Base-by-base conservation (phyloP, 805 yeast species). In the Candida pseudoglaebosa region DNA sequence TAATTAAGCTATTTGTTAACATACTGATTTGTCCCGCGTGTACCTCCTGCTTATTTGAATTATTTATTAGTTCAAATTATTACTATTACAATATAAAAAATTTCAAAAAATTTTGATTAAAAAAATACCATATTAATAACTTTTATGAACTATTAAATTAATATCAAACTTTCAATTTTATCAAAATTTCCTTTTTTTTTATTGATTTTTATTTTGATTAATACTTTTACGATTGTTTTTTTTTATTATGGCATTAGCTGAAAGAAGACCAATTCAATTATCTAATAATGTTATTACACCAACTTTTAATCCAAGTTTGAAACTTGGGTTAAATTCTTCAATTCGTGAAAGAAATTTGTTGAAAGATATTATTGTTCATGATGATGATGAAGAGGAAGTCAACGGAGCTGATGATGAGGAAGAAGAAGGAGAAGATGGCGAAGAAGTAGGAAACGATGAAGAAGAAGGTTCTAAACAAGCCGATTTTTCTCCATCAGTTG, bases 181-280 rank as follows among this genome's bases (percentile, higher is more conserved):
- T 13, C 15, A 26, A 26, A 26, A 10, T 26, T 13, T 10, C 29
- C 9, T 33, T 22, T 33, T 16, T 26, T 34, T 34, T 34, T 24
- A 21, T 34, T 16, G 14, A 32, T 20, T 36, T 19, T 35, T 15
- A 24, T 15, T 22, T 10, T 26, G 29, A 26, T 26, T 26, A 26
- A 10, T 28, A 14, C 31, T 35, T 13, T 13, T 24, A 21, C 34
- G 17, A 17, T 28, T 17, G 24, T 34, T 39, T 24, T 21, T 22
- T 17, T 34, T 24, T 32, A 56, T 30, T 33, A 78, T 78, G 84
- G 84, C 84, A 41, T 69, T 78, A 62, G 78, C 84, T 44, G 80
- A 78, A 54, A 73, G 81, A 67, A 76, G 82, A 70, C 83, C 83
- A 19, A 68, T 77, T 38, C 75, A 71, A 24, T 65, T 77, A 49